Percentiles rank a stretch among this genome's conserved stretches.
phyloP scores from a whole-genome alignment of 1,284 basidiomycete species.

The Termitomyces sp. region DNA sequence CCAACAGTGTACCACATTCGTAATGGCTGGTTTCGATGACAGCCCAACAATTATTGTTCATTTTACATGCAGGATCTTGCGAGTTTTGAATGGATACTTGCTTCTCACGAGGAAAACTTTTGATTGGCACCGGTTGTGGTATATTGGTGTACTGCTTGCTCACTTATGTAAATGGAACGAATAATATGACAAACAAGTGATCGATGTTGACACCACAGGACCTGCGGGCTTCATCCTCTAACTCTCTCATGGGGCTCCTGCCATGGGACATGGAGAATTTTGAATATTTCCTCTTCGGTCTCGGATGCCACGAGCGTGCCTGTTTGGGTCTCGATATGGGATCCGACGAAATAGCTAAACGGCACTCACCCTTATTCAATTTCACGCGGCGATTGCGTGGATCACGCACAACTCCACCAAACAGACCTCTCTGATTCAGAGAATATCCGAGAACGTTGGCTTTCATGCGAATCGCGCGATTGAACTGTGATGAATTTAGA shows the following conservation, averaged over 20 bases:
- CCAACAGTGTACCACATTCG: no score
- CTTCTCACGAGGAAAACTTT: no score
- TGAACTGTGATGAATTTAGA: conserved; percentile 56
- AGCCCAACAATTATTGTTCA: no score
- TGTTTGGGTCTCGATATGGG: conserved; percentile 26
- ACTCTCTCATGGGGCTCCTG: conserved; percentile 73
- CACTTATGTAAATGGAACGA: no score
- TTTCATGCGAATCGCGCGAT: conserved; percentile 81
- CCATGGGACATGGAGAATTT: conserved; percentile 71
- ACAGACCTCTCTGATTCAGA: conserved; percentile 83
- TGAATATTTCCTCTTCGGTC: conserved; percentile 83
- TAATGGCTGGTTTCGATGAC: no score
- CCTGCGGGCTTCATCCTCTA: conserved; percentile 26
- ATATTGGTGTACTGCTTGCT: no score
- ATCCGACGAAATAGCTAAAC: not conserved
- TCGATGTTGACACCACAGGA: no score
- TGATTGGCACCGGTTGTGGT: no score
- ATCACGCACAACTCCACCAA: conserved; percentile 66
- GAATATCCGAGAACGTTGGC: conserved; percentile 79
- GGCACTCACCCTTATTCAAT: conserved; percentile 53
- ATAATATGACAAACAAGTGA: no score
- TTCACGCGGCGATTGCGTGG: conserved; percentile 57
- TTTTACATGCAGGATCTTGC: no score
- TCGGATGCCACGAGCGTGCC: conserved; percentile 75
- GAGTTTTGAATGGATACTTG: no score